A percentile compares a stretch with the other conserved stretches of the same genome.
phyloP scores from a whole-genome alignment of 176 grass and related monocot species.

The Ensete glaucum region DNA sequence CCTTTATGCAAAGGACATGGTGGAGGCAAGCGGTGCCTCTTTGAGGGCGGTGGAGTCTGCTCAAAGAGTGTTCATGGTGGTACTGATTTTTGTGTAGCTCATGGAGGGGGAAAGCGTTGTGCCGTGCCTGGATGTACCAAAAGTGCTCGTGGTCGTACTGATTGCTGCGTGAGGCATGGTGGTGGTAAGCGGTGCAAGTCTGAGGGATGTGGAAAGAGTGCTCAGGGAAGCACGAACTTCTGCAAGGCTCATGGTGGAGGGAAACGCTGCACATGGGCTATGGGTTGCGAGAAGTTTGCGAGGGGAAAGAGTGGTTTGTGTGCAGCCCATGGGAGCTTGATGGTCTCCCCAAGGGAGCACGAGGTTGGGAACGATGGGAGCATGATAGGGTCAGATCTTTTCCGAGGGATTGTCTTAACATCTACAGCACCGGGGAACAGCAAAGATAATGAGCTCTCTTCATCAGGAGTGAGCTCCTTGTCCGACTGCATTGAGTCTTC shows the following conservation, averaged over 20 bases:
- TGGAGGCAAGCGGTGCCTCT: constrained; percentile 75
- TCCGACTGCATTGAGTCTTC: constrained; percentile 41
- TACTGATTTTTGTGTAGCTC: constrained; percentile 74
- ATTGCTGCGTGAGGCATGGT: constrained; percentile 78
- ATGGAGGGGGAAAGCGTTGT: constrained; percentile 77
- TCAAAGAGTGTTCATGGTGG: constrained; percentile 79
- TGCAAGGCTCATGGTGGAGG: constrained; percentile 77
- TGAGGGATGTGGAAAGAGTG: constrained; percentile 63
- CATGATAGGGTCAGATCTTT: constrained; percentile 27
- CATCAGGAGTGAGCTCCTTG: constrained; percentile 33
- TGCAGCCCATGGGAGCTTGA: constrained; percentile 48
- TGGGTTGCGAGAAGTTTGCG: constrained; percentile 78
- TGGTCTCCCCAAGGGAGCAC: constrained; percentile 26
- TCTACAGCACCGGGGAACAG: constrained; percentile 27
- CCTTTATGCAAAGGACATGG: constrained; percentile 71
- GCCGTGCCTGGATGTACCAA: constrained; percentile 48
- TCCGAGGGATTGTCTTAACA: constrained; percentile 39
- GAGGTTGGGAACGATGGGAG: constrained; percentile 19
- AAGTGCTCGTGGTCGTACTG: constrained; percentile 58
- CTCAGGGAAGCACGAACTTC: constrained; percentile 78
- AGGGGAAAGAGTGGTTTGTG: constrained; percentile 57
- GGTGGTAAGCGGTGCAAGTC: constrained; percentile 69
- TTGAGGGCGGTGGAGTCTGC: constrained; percentile 55
- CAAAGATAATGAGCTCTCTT: constrained; percentile 47
- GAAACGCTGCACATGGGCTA: constrained; percentile 50